phyloP scores from a whole-genome alignment of 345 rosid species.

The Aegle marmelos region DNA sequence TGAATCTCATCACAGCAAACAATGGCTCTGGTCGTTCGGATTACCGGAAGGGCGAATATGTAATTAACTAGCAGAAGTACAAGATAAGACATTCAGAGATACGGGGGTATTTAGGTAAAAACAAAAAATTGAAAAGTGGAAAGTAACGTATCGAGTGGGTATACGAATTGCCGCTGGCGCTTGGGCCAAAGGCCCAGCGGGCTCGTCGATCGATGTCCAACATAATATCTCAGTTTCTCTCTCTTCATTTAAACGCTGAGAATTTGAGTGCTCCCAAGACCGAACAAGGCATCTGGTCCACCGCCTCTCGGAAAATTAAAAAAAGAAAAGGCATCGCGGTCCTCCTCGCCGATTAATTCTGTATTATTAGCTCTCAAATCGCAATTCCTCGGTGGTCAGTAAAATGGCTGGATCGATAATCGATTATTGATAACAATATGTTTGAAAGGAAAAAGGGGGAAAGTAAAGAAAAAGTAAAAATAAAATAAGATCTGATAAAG shows the following conservation, averaged over 20 bases:
- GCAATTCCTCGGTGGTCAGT: not conserved
- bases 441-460: too few species aligned
- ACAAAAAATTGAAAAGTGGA: not conserved
- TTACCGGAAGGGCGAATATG: not conserved
- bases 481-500: not conserved
- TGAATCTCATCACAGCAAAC: too few species aligned
- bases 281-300: not conserved
- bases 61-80: not conserved
- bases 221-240: slow-evolving; percentile 1
- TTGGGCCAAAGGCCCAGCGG: not conserved
- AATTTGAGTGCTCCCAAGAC: slow-evolving; percentile 13
- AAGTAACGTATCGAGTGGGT: slow-evolving; percentile 4
- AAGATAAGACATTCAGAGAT: not conserved
- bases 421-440: not conserved
- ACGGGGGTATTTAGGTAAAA: not conserved
- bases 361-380: not conserved
- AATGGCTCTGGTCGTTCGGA: not conserved
- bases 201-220: slow-evolving; percentile 15
- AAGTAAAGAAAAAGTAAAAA: not conserved
- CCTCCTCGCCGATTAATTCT: slow-evolving; percentile 14
- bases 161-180: slow-evolving; percentile 7
- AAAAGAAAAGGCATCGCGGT: not conserved
- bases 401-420: not conserved
- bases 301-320: not conserved
- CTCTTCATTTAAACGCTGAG: slow-evolving; percentile 5